phyloP scores from a whole-genome alignment of 208 protist species.

The Porcisia hertigi region DNA sequence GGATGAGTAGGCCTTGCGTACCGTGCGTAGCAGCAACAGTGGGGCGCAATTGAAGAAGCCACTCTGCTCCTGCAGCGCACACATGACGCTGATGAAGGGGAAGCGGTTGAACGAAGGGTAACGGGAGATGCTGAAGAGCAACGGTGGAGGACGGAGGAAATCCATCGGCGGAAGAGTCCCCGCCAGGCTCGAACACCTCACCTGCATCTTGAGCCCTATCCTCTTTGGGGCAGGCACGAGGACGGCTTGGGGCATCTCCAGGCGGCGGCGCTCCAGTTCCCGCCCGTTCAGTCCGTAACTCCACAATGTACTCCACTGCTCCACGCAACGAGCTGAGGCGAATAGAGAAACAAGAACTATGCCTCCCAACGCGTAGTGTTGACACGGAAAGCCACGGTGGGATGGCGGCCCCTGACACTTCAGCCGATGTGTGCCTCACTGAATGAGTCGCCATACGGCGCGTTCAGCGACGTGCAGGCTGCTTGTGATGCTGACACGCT shows the following conservation, averaged over 20 bases:
- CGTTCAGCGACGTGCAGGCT: constrained; percentile 6
- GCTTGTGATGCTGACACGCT: neutral
- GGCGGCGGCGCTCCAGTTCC: constrained; percentile 35
- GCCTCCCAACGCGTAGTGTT: constrained; percentile 42
- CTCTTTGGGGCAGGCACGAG: constrained; percentile 30
- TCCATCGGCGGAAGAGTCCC: constrained; percentile 10
- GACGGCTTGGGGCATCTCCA: constrained; percentile 13
- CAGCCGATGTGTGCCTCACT: neutral
- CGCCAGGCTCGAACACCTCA: constrained; percentile 15
- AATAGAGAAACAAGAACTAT: constrained; percentile 47
- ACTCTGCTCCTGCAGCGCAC: constrained; percentile 36
- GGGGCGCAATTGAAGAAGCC: constrained; percentile 41
- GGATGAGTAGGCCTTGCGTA: constrained; percentile 34
- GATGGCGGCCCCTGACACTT: neutral
- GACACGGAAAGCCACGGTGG: constrained; percentile 16
- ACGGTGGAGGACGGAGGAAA: constrained; percentile 15
- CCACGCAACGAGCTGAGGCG: constrained; percentile 37
- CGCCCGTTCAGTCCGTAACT: constrained; percentile 25
- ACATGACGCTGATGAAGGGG: constrained; percentile 33
- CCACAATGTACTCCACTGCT: constrained; percentile 28
- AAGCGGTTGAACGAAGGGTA: constrained; percentile 48
- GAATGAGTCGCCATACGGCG: constrained; percentile 9
- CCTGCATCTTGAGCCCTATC: constrained; percentile 32
- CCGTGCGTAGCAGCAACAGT: constrained; percentile 45
- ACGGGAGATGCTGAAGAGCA: constrained; percentile 33